These are phyloP conservation scores for Syncephalastrum racemosum DNA, from an alignment of 371 early-diverging fungal species.

Conservation along the genomic window DNA sequence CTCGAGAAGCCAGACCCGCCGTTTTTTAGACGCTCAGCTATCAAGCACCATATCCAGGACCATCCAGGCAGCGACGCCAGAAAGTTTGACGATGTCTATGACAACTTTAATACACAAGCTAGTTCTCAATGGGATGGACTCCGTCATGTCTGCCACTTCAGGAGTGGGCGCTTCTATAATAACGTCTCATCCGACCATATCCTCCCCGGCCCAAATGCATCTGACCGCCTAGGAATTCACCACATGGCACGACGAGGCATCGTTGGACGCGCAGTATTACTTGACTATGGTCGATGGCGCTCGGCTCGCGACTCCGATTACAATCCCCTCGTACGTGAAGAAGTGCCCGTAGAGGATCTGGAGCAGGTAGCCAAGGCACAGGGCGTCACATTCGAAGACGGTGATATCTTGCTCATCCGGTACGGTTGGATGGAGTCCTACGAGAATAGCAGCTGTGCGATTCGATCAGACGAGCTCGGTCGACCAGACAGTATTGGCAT, in stretches of 20 bases:
- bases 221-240: slow-evolving; percentile 40
- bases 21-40: slow-evolving; percentile 26
- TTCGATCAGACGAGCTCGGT: not conserved
- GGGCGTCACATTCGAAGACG: slow-evolving; percentile 31
- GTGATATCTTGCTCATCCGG: slow-evolving; percentile 42
- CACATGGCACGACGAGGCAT: slow-evolving; percentile 45
- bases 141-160: slow-evolving; percentile 28
- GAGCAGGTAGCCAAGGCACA: slow-evolving; percentile 35
- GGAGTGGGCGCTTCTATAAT: slow-evolving; percentile 32
- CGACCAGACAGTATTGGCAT: slow-evolving; percentile 32
- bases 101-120: slow-evolving; percentile 40
- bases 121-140: slow-evolving; percentile 52
- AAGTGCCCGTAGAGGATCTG: slow-evolving; percentile 37
- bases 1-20: slow-evolving; percentile 30
- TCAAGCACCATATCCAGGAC: slow-evolving; percentile 23
- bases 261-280: slow-evolving; percentile 41
- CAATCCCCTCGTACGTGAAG: slow-evolving; percentile 30
- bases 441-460: not conserved
- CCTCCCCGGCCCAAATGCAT: slow-evolving; percentile 1
- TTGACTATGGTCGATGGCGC: slow-evolving; percentile 47
- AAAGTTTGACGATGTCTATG: slow-evolving; percentile 34
- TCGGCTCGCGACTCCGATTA: slow-evolving; percentile 21
- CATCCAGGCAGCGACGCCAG: slow-evolving; percentile 9
- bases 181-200: slow-evolving; percentile 24
- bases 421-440: slow-evolving; percentile 37